A percentile compares a stretch with the other conserved stretches of the same genome.
These are phyloP conservation scores for Solanum gracilifrons DNA, from an alignment of 257 asterid genomes.

Conservation along the genomic window DNA sequence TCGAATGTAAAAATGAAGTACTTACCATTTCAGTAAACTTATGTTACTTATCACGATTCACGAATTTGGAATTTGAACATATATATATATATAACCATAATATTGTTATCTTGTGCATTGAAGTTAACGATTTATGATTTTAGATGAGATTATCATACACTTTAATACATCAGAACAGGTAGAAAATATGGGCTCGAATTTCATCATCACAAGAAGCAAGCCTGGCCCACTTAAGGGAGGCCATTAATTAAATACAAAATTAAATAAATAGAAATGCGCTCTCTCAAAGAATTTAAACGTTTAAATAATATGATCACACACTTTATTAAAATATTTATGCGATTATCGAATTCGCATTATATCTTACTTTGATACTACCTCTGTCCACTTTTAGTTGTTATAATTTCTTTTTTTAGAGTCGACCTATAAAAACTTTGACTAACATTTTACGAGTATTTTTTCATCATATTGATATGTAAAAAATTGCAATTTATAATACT, in stretches of 20 bases:
- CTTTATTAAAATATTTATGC: not conserved
- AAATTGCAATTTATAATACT: no score
- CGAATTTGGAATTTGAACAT: not conserved
- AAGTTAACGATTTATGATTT: not conserved
- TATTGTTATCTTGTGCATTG: no score
- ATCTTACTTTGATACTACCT: not conserved
- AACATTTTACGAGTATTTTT: no score
- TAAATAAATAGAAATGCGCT: not conserved
- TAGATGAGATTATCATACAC: not conserved
- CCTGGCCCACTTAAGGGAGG: not conserved
- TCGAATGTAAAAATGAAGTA: not conserved
- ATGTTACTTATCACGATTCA: no score
- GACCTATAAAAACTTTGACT: no score
- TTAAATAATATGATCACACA: not conserved
- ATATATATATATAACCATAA: no score
- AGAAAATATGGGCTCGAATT: not conserved
- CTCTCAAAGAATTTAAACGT: not conserved
- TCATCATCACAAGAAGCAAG: not conserved
- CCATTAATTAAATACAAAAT: not conserved
- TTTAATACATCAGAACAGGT: rapidly evolving
- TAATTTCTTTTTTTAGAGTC: no score
- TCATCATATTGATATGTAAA: no score
- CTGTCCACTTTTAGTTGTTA: no score
- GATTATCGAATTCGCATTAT: not conserved
- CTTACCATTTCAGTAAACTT: no score